These are phyloP conservation scores for Saccharomyces hybrid DNA, from an alignment of 1,139 yeast genomes.

Conservation along the genomic window DNA sequence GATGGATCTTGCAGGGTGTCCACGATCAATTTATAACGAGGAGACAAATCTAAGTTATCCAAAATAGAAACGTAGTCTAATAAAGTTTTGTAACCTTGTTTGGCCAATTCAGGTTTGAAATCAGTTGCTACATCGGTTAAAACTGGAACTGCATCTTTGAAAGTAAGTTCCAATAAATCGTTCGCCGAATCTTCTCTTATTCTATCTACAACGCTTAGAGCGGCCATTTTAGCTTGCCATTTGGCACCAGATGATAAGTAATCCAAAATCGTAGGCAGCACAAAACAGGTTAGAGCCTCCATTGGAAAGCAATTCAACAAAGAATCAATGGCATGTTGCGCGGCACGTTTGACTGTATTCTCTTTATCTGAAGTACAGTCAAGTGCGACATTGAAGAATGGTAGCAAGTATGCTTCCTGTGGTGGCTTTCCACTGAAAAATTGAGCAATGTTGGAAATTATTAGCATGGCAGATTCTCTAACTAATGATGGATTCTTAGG, in stretches of 20 bases:
- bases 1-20: conserved; percentile 85
- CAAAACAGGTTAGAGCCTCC: conserved; percentile 70
- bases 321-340: conserved; percentile 61
- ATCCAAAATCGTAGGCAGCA: conserved; percentile 52
- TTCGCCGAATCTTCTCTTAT: conserved; percentile 75
- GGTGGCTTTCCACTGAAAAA: conserved; percentile 55
- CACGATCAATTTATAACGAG: conserved; percentile 78
- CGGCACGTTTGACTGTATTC: conserved; percentile 74
- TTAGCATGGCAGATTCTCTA: conserved; percentile 66
- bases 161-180: conserved; percentile 76
- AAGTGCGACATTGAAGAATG: conserved; percentile 48
- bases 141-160: conserved; percentile 72
- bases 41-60: conserved; percentile 86
- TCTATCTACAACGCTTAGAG: conserved; percentile 63
- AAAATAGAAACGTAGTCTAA: conserved; percentile 68
- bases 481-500: conserved; percentile 66
- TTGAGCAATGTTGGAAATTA: conserved; percentile 62
- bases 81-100: conserved; percentile 68
- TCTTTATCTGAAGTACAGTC: conserved; percentile 81
- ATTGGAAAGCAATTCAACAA: conserved; percentile 62
- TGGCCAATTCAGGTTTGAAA: conserved; percentile 92
- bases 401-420: conserved; percentile 65
- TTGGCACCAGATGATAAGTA: conserved; percentile 78
- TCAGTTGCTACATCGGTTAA: conserved; percentile 88
- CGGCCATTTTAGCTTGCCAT: conserved; percentile 87